A percentile compares a stretch with the other conserved stretches of the same genome.
These are phyloP conservation scores for Plasmodium chabaudi DNA, from an alignment of 169 alveolate species.

Conservation along the genomic window DNA sequence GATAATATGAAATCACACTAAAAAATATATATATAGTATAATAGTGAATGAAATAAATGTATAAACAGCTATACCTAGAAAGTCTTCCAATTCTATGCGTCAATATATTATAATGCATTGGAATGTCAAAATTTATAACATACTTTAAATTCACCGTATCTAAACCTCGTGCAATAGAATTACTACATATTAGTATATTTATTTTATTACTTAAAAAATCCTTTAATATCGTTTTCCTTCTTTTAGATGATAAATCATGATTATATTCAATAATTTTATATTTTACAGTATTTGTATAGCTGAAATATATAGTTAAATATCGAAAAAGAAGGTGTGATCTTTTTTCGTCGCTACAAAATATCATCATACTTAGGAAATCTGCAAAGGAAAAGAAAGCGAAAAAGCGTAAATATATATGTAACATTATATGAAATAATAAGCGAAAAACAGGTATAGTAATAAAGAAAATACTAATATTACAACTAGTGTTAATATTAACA, in stretches of 20 bases:
- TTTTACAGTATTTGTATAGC: conserved; percentile 15
- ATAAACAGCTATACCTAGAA: conserved; percentile 25
- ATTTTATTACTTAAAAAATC: conserved; percentile 21
- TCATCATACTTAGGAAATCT: conserved; percentile 42
- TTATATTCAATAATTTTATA: conserved; percentile 36
- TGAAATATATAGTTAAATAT: conserved; percentile 52
- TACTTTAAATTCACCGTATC: conserved; percentile 91
- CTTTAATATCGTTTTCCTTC: conserved; percentile 21
- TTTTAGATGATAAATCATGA: conserved; percentile 13
- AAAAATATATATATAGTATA: neutral
- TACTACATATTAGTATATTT: conserved; percentile 92
- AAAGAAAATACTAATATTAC: too few species aligned
- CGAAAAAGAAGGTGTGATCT: conserved; percentile 26
- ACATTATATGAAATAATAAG: neutral
- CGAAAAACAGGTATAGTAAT: neutral
- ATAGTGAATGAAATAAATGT: neutral
- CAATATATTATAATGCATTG: conserved; percentile 78
- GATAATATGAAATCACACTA: neutral
- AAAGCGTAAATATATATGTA: neutral
- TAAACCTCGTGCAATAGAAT: conserved; percentile 94
- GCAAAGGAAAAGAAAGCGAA: neutral
- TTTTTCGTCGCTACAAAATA: conserved; percentile 38
- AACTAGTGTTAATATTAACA: too few species aligned
- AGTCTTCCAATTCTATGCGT: conserved; percentile 70
- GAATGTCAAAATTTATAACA: conserved; percentile 94